A percentile compares a stretch with the other conserved stretches of the same genome.
These are phyloP conservation scores for Centaurea solstitialis DNA, from an alignment of 129 eudicot genomes.

Conservation along the genomic window DNA sequence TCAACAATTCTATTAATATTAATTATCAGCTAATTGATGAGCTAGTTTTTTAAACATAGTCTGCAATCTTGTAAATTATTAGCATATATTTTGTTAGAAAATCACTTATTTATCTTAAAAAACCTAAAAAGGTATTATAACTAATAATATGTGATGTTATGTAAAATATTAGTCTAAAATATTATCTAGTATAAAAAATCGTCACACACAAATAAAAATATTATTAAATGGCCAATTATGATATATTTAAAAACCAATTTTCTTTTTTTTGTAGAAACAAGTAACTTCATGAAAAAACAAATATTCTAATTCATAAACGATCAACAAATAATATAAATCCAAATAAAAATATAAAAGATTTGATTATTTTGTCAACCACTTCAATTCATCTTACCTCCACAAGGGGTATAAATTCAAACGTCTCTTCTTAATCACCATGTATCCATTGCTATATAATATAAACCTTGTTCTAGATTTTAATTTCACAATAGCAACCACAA, in stretches of 20 bases:
- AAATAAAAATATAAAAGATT: not conserved
- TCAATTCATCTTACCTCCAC: not conserved
- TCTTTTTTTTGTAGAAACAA: not conserved
- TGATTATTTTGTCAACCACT: constrained; percentile 14
- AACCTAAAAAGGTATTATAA: not conserved
- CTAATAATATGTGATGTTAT: not conserved
- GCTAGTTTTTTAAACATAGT: no score
- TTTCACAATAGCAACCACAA: not conserved
- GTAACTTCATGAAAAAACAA: not conserved
- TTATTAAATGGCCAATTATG: not conserved
- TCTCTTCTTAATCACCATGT: not conserved
- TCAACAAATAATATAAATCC: not conserved
- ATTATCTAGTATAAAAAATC: no score
- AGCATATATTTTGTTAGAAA: not conserved
- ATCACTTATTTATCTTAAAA: not conserved
- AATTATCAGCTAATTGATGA: no score
- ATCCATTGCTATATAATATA: constrained; percentile 12
- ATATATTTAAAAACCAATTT: not conserved
- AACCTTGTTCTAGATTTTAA: not conserved
- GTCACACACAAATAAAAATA: no score
- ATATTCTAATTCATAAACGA: not conserved
- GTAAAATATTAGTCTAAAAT: no score
- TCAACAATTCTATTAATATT: no score
- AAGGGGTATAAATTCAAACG: not conserved
- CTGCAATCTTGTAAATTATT: not conserved